Percentiles rank a stretch among this genome's conserved stretches.
Conservation (phyloP, 1,284 basidiomycete species). For the Anthracocystis walkeri region DNA sequence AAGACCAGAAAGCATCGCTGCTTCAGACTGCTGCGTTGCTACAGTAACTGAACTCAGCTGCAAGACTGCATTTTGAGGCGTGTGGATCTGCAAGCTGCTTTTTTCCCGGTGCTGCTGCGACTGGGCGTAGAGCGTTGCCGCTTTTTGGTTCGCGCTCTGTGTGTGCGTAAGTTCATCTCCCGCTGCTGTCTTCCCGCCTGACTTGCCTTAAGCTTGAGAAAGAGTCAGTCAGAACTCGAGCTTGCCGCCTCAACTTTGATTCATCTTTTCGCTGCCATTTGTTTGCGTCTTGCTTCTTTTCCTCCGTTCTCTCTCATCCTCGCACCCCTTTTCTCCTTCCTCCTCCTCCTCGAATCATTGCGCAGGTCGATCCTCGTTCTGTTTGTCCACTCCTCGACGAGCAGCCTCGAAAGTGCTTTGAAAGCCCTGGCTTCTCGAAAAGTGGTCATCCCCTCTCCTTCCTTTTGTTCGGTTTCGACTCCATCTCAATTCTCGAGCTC, state of each 20-base stretch:
- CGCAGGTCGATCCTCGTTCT: constrained; percentile 37
- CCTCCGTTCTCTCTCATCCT: neutral
- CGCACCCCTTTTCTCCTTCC: constrained; percentile 5
- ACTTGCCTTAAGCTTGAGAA: neutral
- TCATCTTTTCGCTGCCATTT: constrained; percentile 4
- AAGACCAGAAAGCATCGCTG: no score
- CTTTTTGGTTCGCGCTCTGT: constrained; percentile 3
- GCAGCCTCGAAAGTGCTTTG: constrained; percentile 31
- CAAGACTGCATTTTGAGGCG: neutral
- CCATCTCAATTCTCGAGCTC: constrained; percentile 1
- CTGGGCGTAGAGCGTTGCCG: constrained; percentile 6
- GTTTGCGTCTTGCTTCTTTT: neutral
- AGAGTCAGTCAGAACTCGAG: no score
- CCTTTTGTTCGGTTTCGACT: neutral
- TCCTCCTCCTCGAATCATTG: constrained; percentile 1
- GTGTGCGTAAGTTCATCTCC: neutral
- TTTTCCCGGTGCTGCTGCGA: constrained; percentile 2
- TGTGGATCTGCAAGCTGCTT: constrained; percentile 35
- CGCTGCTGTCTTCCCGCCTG: neutral
- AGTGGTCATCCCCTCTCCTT: neutral
- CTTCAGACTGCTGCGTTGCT: neutral
- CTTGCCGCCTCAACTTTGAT: neutral
- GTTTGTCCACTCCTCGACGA: neutral
- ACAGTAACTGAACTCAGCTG: no score
- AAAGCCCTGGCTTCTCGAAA: constrained; percentile 26